Conservation (phyloP, 1,284 basidiomycete species). For the Tilletia indica region DNA sequence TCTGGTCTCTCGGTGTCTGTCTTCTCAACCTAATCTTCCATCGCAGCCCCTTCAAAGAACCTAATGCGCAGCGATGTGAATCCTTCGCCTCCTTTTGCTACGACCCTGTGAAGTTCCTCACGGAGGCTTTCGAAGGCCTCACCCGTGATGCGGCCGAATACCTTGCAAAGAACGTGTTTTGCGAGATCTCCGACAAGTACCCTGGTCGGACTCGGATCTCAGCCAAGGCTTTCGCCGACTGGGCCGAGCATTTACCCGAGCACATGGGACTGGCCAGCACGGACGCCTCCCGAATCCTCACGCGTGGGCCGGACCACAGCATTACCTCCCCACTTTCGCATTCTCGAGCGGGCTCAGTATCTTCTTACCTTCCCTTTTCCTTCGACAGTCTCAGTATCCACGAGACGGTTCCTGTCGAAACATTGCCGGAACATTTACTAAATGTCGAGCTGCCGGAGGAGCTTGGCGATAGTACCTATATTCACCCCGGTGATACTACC, state of each 20-base stretch:
- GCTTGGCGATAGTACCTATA: slow-evolving; percentile 12
- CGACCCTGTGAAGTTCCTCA: slow-evolving; percentile 79
- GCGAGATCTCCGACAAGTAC: slow-evolving; percentile 66
- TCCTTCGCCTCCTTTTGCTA: slow-evolving; percentile 81
- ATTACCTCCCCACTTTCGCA: slow-evolving; percentile 15
- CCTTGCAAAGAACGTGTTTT: slow-evolving; percentile 81
- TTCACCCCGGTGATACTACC: neutral
- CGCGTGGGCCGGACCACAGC: slow-evolving; percentile 2
- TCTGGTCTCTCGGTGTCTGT: slow-evolving; percentile 98
- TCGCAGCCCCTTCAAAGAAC: slow-evolving; percentile 96
- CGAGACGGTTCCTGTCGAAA: slow-evolving; percentile 13
- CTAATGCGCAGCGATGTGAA: slow-evolving; percentile 67
- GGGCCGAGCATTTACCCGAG: slow-evolving; percentile 76
- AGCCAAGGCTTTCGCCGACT: slow-evolving; percentile 79
- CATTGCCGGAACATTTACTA: neutral
- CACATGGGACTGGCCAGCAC: slow-evolving; percentile 48
- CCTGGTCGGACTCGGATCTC: slow-evolving; percentile 62
- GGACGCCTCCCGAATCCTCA: slow-evolving; percentile 2
- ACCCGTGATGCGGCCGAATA: slow-evolving; percentile 80
- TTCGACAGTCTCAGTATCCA: neutral
- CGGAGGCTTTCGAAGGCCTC: slow-evolving; percentile 88
- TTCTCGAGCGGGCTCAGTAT: slow-evolving; percentile 12
- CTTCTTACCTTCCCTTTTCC: slow-evolving; percentile 9
- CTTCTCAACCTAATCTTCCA: slow-evolving; percentile 99
- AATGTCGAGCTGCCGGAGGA: slow-evolving; percentile 13